Evolutionary conservation across 2,329 filamentous ascomycete species (phyloP).

Genomic region (Alternaria sp.): DNA sequence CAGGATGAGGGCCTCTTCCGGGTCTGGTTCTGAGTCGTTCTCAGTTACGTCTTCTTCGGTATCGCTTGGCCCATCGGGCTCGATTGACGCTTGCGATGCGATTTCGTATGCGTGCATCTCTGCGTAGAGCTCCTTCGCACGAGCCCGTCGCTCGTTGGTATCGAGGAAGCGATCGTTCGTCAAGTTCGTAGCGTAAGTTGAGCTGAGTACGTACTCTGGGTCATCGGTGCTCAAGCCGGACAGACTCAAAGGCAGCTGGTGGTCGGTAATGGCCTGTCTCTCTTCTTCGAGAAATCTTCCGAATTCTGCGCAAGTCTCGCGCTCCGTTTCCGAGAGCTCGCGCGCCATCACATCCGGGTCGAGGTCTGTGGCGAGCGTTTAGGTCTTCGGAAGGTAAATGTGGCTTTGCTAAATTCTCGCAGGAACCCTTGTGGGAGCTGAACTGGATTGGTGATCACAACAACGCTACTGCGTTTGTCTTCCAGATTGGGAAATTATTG

Average conservation of each 20-base stretch:
- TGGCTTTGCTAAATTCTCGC: no score
- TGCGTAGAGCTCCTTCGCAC: not conserved
- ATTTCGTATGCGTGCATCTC: not conserved
- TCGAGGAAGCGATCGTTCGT: not conserved
- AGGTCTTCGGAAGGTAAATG: not conserved
- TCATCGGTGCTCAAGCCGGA: not conserved
- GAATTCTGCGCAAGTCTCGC: slow-evolving; percentile 8
- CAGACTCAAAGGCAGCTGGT: slow-evolving; percentile 18
- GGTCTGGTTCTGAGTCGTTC: not conserved
- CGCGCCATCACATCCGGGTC: not conserved
- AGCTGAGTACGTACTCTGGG: not conserved
- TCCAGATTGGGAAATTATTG: not conserved
- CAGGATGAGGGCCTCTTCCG: not conserved
- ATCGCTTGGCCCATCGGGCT: not conserved
- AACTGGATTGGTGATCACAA: not conserved
- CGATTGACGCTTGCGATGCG: not conserved
- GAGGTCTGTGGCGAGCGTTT: not conserved
- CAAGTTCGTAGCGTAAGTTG: slow-evolving; percentile 7
- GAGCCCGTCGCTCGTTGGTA: not conserved
- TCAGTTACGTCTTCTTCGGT: no score
- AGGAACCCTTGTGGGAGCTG: not conserved
- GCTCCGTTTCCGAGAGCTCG: not conserved
- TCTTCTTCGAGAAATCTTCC: slow-evolving; percentile 18
- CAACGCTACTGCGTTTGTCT: not conserved
- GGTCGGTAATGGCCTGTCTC: slow-evolving; percentile 17